Evolutionary conservation across 1,284 basidiomycete genomes (phyloP).

Genomic region (Abortiporus biennis): DNA sequence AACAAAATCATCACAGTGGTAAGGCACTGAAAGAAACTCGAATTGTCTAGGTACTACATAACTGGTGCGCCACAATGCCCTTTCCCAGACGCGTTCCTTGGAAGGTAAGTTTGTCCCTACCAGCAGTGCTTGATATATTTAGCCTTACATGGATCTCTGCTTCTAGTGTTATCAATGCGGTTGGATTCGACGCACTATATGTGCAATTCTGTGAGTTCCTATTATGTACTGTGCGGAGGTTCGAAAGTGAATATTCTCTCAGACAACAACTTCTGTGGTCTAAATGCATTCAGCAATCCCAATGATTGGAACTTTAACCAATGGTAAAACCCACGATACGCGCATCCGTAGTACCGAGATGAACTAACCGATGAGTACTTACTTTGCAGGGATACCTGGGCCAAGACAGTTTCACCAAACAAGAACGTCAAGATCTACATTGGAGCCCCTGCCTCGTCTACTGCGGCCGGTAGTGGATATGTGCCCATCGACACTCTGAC

Average conservation of each 20-base stretch:
- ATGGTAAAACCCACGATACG: too few relatives aligned
- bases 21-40: not conserved
- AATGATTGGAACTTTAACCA: slow-evolving; percentile 44
- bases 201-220: slow-evolving; percentile 47
- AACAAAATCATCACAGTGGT: not conserved
- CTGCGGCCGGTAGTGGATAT: slow-evolving; percentile 47
- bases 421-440: slow-evolving; percentile 56
- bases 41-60: slow-evolving; percentile 43
- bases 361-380: slow-evolving; percentile 7
- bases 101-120: slow-evolving; percentile 22
- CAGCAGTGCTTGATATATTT: too few relatives aligned
- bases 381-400: slow-evolving; percentile 52
- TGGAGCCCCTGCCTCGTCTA: slow-evolving; percentile 47
- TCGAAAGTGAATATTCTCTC: not conserved
- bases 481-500: slow-evolving; percentile 40
- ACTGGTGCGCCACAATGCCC: slow-evolving; percentile 66
- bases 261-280: slow-evolving; percentile 57
- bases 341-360: not conserved
- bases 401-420: slow-evolving; percentile 51
- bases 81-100: slow-evolving; percentile 54
- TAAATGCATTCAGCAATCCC: slow-evolving; percentile 34
- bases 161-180: slow-evolving; percentile 40
- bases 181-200: slow-evolving; percentile 56
- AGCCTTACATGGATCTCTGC: too few relatives aligned
- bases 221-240: not conserved